Percentiles rank a stretch among this genome's conserved stretches.
Conservation (phyloP, 1,284 basidiomycete genomes). For the Cryptococcus sp. region DNA sequence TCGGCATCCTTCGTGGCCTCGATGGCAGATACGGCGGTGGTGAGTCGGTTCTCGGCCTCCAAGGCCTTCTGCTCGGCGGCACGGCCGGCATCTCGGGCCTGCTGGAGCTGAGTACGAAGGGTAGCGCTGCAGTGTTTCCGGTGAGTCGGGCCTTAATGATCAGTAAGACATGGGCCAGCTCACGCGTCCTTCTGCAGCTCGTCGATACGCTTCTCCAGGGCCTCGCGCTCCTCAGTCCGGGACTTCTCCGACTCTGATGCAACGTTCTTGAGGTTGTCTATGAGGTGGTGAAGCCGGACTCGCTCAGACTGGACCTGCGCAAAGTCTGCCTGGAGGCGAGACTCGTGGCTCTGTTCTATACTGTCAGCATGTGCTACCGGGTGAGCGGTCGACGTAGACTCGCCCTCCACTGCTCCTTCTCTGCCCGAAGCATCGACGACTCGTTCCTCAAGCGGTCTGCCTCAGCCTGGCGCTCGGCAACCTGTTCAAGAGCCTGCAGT, state of each 20-base stretch:
- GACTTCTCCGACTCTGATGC: constrained; percentile 80
- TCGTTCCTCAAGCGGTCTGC: constrained; percentile 79
- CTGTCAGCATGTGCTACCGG: neutral
- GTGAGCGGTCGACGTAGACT: constrained; percentile 22
- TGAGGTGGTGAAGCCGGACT: constrained; percentile 76
- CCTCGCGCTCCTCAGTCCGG: constrained; percentile 70
- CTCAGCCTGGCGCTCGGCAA: constrained; percentile 54
- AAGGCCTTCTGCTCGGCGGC: constrained; percentile 31
- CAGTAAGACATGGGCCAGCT: constrained; percentile 29
- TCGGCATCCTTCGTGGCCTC: constrained; percentile 39
- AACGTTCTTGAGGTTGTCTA: constrained; percentile 84
- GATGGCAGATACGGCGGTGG: constrained; percentile 30
- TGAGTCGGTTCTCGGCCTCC: constrained; percentile 38
- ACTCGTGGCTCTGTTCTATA: constrained; percentile 61
- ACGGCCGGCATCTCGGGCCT: constrained; percentile 74
- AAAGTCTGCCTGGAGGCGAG: constrained; percentile 79
- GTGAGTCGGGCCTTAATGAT: constrained; percentile 3
- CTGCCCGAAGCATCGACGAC: constrained; percentile 76
- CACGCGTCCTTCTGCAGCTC: constrained; percentile 74
- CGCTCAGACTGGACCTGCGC: constrained; percentile 72
- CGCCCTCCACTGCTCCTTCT: constrained; percentile 89
- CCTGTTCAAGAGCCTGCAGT: constrained; percentile 41
- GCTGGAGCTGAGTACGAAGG: constrained; percentile 66
- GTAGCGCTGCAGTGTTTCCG: constrained; percentile 49
- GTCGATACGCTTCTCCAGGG: constrained; percentile 74